Conservation (phyloP, 179 eudicot species). For the Heliamphora pulchella region DNA sequence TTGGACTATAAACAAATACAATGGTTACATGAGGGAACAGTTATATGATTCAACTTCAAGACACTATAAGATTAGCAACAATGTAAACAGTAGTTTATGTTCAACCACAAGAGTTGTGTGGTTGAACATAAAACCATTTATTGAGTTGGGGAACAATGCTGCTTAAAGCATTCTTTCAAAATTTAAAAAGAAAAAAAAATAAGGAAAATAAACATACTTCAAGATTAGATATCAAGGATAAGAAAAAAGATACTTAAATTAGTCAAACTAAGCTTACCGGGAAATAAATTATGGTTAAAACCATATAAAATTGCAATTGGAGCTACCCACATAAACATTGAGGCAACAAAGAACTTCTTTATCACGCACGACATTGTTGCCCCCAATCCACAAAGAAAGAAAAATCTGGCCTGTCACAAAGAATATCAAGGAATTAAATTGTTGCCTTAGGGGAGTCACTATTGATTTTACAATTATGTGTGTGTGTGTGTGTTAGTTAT, state of each 20-base stretch:
- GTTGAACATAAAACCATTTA: conserved; percentile 1
- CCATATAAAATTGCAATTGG: conserved; percentile 70
- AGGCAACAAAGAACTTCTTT: conserved; percentile 57
- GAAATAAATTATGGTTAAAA: conserved; percentile 62
- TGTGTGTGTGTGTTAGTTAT: neutral
- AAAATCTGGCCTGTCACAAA: conserved; percentile 1
- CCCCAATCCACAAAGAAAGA: conserved; percentile 4
- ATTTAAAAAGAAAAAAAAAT: neutral
- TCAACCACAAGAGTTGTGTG: neutral
- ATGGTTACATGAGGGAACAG: neutral
- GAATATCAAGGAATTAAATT: conserved; percentile 1
- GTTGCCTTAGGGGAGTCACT: neutral
- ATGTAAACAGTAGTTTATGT: neutral
- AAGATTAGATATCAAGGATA: neutral
- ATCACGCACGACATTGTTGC: conserved; percentile 36
- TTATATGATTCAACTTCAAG: neutral
- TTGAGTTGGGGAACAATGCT: neutral
- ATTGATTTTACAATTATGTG: too few species aligned
- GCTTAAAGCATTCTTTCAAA: neutral
- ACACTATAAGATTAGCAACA: neutral
- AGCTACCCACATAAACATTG: conserved; percentile 59
- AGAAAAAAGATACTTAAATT: neutral
- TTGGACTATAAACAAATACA: neutral
- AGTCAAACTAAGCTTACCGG: conserved; percentile 44
- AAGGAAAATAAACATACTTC: neutral